Conservation (phyloP, 768 basidiomycete genomes). For the Hericium rajendrae region DNA sequence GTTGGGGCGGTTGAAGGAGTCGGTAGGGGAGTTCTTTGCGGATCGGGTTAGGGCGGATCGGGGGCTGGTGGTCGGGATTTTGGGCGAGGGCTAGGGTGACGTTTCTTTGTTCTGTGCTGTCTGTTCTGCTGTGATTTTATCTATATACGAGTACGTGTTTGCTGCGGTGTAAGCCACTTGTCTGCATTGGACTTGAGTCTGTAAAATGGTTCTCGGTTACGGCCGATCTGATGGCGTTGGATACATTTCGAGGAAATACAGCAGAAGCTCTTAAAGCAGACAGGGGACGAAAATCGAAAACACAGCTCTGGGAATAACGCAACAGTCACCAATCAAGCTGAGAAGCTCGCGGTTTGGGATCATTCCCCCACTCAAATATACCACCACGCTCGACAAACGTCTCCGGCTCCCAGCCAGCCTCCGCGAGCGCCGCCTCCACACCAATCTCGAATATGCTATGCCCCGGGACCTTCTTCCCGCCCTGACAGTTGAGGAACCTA, state of each 20-base stretch:
- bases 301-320: no score
- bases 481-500: conserved; percentile 18
- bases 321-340: not conserved
- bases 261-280: no score
- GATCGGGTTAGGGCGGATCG: conserved; percentile 45
- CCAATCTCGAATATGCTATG: conserved; percentile 18
- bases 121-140: not conserved
- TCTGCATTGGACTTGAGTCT: no score
- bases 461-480: conserved; percentile 16
- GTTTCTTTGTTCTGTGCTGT: not conserved
- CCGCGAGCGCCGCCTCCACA: conserved; percentile 17
- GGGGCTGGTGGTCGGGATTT: conserved; percentile 53
- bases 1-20: conserved; percentile 36
- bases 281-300: no score
- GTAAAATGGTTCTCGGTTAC: no score
- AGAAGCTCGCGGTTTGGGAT: not conserved
- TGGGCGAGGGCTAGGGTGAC: conserved; percentile 19
- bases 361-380: conserved; percentile 17
- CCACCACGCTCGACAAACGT: conserved; percentile 18
- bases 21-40: conserved; percentile 57
- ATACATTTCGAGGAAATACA: no score
- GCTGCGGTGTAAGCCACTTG: no score
- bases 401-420: conserved; percentile 16
- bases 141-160: no score
- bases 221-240: no score